Conservation (phyloP, 106 monocot species). For the Alisma plantagoaquatica region DNA sequence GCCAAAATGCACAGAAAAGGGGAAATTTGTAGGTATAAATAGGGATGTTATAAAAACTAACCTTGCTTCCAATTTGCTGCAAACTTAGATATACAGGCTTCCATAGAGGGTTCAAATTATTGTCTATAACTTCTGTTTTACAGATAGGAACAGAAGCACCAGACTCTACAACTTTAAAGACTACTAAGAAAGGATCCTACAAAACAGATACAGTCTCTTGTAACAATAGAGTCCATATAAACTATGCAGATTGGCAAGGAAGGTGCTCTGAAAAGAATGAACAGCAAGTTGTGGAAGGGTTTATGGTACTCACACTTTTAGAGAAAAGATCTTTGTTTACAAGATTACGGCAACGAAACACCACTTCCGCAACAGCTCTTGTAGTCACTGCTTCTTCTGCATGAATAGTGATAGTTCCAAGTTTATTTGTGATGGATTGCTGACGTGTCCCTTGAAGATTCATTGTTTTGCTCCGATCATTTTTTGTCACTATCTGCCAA, state of each 20-base stretch:
- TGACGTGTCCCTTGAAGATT: slow-evolving; percentile 22
- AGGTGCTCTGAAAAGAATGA: neutral
- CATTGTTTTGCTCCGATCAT: slow-evolving; percentile 26
- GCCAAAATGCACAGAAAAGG: neutral
- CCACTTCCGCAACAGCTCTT: slow-evolving; percentile 40
- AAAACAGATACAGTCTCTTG: too few species aligned
- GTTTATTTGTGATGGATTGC: neutral
- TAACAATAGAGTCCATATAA: too few species aligned
- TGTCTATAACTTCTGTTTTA: slow-evolving; percentile 54
- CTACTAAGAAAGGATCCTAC: slow-evolving; percentile 73
- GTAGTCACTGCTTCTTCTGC: slow-evolving; percentile 60
- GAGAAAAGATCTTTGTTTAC: slow-evolving; percentile 62
- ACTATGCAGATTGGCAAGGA: too few species aligned
- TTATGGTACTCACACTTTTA: slow-evolving; percentile 46
- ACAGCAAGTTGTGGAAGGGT: neutral
- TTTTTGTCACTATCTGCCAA: slow-evolving; percentile 57
- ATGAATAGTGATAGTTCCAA: slow-evolving; percentile 43
- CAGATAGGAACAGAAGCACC: slow-evolving; percentile 46
- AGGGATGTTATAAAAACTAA: neutral
- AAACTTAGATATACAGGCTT: slow-evolving; percentile 35
- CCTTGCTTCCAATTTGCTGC: slow-evolving; percentile 72
- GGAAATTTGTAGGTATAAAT: neutral
- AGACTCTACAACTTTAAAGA: slow-evolving; percentile 42
- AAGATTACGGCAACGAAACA: slow-evolving; percentile 38
- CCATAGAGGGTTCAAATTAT: slow-evolving; percentile 67